Evolutionary conservation across 2,329 filamentous ascomycete species (phyloP), one percentile per base, ranked within the genome.

Genomic region (Lasiodiplodia gonubiensis): DNA sequence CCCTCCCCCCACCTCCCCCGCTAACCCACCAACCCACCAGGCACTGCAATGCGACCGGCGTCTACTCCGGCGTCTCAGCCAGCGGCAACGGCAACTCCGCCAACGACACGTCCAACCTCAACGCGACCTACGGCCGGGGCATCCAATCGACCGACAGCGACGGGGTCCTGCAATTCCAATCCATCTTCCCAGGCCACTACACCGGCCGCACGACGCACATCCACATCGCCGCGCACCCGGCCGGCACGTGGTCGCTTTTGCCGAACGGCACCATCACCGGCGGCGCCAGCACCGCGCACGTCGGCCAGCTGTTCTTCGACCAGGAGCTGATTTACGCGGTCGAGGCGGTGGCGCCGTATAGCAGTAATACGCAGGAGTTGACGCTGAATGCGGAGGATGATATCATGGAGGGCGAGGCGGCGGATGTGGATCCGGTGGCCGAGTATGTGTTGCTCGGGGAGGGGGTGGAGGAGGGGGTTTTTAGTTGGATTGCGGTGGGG

Each of bases 291-390:
- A 82, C 86, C 67, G 83, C 85, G 10, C 88, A 90, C 77, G 82
- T 90, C 42, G 88, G 88, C n/a, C 88, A 91, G 74, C 73, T 88
- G 60, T 90, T 88, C 82, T 88, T 88, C 67, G 87, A 90, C 74
- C 85, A 89, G 74, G 80, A 81, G 69, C 83, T 90, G 11, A 83
- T 87, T 70, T 72, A 72, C 27, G 69, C 79, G 48, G 86, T 90
- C 65, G 84, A 88, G 69, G 75, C 75, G 11, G 79, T 77, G 0
- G 68, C 73, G 0, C 84, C 85, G 3, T 82, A 83, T 74, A 79
- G 74, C 71, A 79, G 75, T 66, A 82, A 82, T 71, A 79, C 71
- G 21, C 76, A 79, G 66, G 70, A 69, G 21, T 35, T 85, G 23
- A 88, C 83, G 4, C 77, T 73, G 48, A 89, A 89, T 71, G 77